Evolutionary conservation across 2,329 filamentous ascomycete genomes (phyloP).

Genomic region (Sclerotinia glacialis): DNA sequence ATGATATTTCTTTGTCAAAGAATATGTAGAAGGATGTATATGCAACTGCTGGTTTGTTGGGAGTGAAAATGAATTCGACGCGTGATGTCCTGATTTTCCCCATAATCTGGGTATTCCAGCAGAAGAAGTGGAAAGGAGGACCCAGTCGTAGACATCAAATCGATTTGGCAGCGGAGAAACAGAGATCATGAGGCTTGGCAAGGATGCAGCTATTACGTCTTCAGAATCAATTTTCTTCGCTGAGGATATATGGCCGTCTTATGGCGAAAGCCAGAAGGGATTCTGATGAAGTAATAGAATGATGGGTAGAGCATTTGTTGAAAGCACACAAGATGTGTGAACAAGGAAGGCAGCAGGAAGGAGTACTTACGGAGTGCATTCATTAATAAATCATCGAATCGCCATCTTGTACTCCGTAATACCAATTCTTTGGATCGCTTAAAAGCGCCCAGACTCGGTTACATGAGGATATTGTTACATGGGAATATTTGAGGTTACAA

Average conservation of each 20-base stretch:
- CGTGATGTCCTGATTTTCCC: not conserved
- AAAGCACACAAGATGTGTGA: not conserved
- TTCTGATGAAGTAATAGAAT: constrained; percentile 21
- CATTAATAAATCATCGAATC: not conserved
- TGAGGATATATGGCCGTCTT: not conserved
- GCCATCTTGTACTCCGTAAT: not conserved
- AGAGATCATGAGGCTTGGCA: constrained; percentile 12
- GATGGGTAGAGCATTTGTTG: constrained; percentile 17
- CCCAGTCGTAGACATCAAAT: not conserved
- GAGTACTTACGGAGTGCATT: no score
- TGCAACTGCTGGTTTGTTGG: no score
- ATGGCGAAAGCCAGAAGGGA: not conserved
- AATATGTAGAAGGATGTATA: not conserved
- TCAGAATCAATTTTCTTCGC: not conserved
- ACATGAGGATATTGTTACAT: not conserved
- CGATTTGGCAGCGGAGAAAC: constrained; percentile 18
- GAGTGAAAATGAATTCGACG: not conserved
- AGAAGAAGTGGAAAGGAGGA: not conserved
- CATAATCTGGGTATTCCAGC: not conserved
- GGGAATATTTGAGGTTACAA: no score
- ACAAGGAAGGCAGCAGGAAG: not conserved
- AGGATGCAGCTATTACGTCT: constrained; percentile 21
- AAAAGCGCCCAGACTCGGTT: not conserved
- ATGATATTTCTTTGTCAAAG: constrained; percentile 18
- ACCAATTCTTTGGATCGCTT: not conserved